Percentiles rank a stretch among this genome's conserved stretches.
These are phyloP conservation scores for Sugiyamaella japonica DNA, from an alignment of 1,139 yeast species.

Conservation along the genomic window DNA sequence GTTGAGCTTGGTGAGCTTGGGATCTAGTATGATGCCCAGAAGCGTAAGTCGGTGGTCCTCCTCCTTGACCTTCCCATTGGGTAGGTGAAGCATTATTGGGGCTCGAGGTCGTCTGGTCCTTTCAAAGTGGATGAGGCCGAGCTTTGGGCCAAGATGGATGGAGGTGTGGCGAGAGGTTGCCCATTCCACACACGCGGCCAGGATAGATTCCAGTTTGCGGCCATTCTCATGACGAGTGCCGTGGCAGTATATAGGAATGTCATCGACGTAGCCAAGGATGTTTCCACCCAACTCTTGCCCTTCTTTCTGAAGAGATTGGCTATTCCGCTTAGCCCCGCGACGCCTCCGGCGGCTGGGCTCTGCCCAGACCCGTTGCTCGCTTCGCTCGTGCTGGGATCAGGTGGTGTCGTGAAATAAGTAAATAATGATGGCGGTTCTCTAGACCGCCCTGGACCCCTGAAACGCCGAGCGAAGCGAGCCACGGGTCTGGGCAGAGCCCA, in stretches of 20 bases:
- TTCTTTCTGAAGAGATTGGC: too few species aligned
- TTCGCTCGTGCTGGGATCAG: too few species aligned
- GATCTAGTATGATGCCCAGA: not conserved
- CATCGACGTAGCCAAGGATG: not conserved
- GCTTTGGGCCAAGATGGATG: not conserved
- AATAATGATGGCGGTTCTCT: too few species aligned
- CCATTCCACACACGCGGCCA: not conserved
- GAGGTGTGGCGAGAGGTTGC: not conserved
- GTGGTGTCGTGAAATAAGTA: too few species aligned
- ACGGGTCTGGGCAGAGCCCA: slow-evolving; percentile 11
- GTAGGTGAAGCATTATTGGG: not conserved
- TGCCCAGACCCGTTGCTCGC: too few species aligned
- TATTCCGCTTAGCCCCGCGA: too few species aligned
- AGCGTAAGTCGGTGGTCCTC: not conserved
- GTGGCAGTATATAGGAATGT: not conserved
- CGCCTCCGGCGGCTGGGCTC: too few species aligned
- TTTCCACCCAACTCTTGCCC: not conserved
- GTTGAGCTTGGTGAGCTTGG: not conserved
- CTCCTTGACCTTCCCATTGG: not conserved
- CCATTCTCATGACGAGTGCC: not conserved
- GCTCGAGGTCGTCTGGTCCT: not conserved
- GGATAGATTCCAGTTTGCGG: not conserved
- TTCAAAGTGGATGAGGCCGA: not conserved
- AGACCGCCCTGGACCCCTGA: too few species aligned
- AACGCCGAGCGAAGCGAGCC: not conserved